Evolutionary conservation across 2,329 filamentous ascomycete genomes (phyloP), one percentile per base, ranked within the genome.

Genomic region (Chalaropsis thielavioides): DNA sequence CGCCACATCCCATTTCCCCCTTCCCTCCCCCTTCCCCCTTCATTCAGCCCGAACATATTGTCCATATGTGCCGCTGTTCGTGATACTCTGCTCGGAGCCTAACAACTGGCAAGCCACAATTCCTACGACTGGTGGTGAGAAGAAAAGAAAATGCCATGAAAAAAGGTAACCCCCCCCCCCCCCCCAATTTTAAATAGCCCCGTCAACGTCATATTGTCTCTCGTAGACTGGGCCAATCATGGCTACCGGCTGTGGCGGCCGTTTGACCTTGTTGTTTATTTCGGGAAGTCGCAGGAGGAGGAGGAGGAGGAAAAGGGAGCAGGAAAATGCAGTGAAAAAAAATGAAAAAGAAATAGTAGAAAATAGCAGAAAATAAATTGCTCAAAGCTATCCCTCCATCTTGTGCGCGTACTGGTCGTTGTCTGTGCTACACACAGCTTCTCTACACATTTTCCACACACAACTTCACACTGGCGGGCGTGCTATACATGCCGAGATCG

Each of bases 211-310:
- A 62, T 62, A 19, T 62, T 62, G 60, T 44, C 60, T 61, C 31
- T 62, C 15, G 60, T 62, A 62, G 60, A 44, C 60, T 27, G 22
- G 22, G 19, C 60, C 38, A 62, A 62, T 62, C 60, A 62, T 24
- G 17, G 13, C 7, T 27, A 10, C 41, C 15, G 8, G 24, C 3
- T 15, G 15, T 56, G 22, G 13, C 51, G 51, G 22, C 27, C 51
- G 51, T 31, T 56, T 56, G 51, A 31, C 22, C 22, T 56, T 27
- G 17, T 31, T 56, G 51, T 56, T 31, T 19, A 27, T n/a, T 11
- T 56, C 51, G 51, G 51, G 15, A 56, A n/a, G 22, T 22, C 22
- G 51, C 51, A 56, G 51, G 8, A 56, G 27, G 22, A 56, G 49
- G 49, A 8, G 22, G 27, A 2, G 19, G 7, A 7, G 3, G 17